phyloP scores from a whole-genome alignment of 306 rosid genomes.

The Chamaecrista fasciculata region DNA sequence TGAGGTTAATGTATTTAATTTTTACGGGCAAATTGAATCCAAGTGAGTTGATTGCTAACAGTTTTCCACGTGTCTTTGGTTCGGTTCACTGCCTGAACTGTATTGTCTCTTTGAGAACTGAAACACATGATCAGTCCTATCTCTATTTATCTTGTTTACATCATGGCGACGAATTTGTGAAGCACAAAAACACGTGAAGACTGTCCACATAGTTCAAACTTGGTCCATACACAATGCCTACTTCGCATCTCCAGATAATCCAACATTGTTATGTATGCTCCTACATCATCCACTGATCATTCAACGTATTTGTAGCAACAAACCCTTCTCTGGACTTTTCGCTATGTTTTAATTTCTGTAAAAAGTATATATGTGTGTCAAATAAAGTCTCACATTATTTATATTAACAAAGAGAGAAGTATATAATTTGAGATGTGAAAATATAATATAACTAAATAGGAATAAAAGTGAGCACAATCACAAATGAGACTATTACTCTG shows the following conservation, averaged over 20 bases:
- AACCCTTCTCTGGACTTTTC: no score
- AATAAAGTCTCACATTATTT: no score
- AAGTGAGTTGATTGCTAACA: background rate
- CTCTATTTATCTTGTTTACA: background rate
- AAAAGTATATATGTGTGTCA: no score
- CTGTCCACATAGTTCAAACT: background rate
- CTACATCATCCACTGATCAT: background rate
- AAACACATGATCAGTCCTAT: background rate
- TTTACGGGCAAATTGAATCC: background rate
- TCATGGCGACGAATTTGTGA: background rate
- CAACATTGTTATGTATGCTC: background rate
- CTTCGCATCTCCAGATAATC: background rate
- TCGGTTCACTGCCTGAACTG: background rate
- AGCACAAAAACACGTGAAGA: background rate
- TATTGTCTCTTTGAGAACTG: background rate
- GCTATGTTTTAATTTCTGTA: no score
- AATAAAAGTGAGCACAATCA: no score
- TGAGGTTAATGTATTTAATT: background rate
- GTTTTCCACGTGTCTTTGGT: background rate
- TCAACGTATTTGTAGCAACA: no score
- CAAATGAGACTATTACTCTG: no score
- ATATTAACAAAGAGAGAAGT: no score
- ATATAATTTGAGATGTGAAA: no score
- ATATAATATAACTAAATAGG: no score
- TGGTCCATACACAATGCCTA: background rate